Conservation (phyloP, 257 asterid species). For the Parsonsia alboflavescens region DNA sequence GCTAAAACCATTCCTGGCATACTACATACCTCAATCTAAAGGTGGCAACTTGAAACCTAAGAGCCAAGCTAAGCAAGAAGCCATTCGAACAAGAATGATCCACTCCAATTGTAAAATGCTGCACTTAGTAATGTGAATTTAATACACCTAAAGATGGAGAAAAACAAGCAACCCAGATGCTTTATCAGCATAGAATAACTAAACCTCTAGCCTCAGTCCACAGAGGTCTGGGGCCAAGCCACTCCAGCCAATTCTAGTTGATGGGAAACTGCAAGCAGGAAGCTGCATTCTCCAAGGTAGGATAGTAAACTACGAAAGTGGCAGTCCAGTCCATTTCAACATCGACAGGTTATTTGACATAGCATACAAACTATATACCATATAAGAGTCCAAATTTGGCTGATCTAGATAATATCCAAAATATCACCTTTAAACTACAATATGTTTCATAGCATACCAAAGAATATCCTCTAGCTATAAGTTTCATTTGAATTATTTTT, state of each 20-base stretch:
- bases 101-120: background rate
- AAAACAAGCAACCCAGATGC: background rate
- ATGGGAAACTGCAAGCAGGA: background rate
- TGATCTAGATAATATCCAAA: conserved; percentile 6
- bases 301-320: background rate
- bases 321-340: background rate
- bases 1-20: background rate
- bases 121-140: background rate
- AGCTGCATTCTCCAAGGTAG: background rate
- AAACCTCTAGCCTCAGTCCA: background rate
- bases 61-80: background rate
- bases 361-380: background rate
- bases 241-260: background rate
- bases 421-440: conserved; percentile 3
- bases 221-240: background rate
- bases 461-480: background rate
- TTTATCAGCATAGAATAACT: background rate
- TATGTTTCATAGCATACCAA: background rate
- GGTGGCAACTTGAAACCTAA: background rate
- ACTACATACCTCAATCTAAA: background rate
- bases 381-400: background rate
- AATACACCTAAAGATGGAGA: background rate
- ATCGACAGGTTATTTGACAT: background rate
- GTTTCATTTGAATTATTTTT: background rate
- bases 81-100: background rate